phyloP scores from a whole-genome alignment of 768 basidiomycete genomes.

The Mycena floridula region DNA sequence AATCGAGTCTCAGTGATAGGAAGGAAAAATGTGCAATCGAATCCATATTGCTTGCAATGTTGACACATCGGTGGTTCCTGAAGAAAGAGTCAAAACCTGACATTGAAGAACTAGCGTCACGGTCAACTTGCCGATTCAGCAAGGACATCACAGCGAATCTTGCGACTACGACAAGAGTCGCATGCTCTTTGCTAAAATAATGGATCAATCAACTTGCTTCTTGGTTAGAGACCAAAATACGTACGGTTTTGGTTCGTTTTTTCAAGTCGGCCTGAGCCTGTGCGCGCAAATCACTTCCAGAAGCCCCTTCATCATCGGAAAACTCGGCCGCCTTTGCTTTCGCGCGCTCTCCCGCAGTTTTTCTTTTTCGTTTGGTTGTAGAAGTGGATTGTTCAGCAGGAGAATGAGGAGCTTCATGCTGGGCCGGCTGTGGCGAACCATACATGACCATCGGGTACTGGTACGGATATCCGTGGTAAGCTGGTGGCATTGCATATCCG shows the following conservation, averaged over 20 bases:
- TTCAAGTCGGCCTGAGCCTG: slow-evolving; percentile 49
- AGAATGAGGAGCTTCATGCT: slow-evolving; percentile 15
- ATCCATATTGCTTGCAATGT: slow-evolving; percentile 90
- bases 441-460: slow-evolving; percentile 76
- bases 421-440: slow-evolving; percentile 35
- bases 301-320: slow-evolving; percentile 58
- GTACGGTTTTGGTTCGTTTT: slow-evolving; percentile 87
- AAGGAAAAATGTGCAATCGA: slow-evolving; percentile 95
- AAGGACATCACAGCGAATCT: slow-evolving; percentile 93
- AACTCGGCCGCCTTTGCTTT: slow-evolving; percentile 37
- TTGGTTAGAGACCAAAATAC: slow-evolving; percentile 2
- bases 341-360: slow-evolving; percentile 27
- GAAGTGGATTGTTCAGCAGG: slow-evolving; percentile 25
- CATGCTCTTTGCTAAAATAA: slow-evolving; percentile 63
- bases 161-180: slow-evolving; percentile 84
- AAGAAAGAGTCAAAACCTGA: slow-evolving; percentile 1
- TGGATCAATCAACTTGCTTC: slow-evolving; percentile 6
- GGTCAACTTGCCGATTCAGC: slow-evolving; percentile 42
- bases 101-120: background rate
- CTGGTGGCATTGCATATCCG: slow-evolving; percentile 51
- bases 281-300: slow-evolving; percentile 37
- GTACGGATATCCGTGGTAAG: slow-evolving; percentile 50
- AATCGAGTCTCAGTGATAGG: slow-evolving; percentile 98
- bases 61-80: slow-evolving; percentile 77
- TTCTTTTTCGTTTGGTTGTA: slow-evolving; percentile 63